Evolutionary conservation across 345 rosid species (phyloP).

Genomic region (Populus deltoides): DNA sequence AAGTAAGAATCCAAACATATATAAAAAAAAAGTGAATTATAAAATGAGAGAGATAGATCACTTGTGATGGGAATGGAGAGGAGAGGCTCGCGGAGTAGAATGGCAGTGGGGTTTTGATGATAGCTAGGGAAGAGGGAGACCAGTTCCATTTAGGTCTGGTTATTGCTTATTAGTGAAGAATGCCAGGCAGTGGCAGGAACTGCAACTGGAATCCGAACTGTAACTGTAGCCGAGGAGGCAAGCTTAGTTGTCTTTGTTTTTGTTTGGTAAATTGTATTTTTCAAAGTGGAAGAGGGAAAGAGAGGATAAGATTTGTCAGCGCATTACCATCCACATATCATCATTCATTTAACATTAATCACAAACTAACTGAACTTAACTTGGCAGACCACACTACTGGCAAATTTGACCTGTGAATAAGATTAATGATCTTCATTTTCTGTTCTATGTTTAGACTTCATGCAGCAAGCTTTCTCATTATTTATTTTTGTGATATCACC

Average conservation of each 20-base stretch:
- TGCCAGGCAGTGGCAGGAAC: no score
- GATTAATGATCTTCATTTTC: not conserved
- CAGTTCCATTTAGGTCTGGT: constrained; percentile 38
- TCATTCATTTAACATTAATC: not conserved
- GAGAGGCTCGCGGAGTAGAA: constrained; percentile 28
- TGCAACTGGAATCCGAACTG: no score
- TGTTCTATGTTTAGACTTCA: not conserved
- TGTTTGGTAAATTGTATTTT: no score
- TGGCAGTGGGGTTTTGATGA: constrained; percentile 24
- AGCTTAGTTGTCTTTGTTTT: not conserved
- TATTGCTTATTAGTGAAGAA: no score
- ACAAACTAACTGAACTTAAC: not conserved
- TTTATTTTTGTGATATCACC: no score
- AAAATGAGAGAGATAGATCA: constrained; percentile 9
- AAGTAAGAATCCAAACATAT: not conserved
- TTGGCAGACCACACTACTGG: not conserved
- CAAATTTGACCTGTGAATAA: not conserved
- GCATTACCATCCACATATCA: constrained; percentile 34
- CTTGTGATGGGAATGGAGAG: constrained; percentile 15
- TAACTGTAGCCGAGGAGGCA: no score
- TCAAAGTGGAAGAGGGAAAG: not conserved
- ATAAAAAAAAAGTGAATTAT: not conserved
- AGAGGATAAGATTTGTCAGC: constrained; percentile 19
- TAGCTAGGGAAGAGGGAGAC: constrained; percentile 31
- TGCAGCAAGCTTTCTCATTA: not conserved